Conservation (phyloP, 2,329 filamentous ascomycete species). For the Claviceps purpurea region DNA sequence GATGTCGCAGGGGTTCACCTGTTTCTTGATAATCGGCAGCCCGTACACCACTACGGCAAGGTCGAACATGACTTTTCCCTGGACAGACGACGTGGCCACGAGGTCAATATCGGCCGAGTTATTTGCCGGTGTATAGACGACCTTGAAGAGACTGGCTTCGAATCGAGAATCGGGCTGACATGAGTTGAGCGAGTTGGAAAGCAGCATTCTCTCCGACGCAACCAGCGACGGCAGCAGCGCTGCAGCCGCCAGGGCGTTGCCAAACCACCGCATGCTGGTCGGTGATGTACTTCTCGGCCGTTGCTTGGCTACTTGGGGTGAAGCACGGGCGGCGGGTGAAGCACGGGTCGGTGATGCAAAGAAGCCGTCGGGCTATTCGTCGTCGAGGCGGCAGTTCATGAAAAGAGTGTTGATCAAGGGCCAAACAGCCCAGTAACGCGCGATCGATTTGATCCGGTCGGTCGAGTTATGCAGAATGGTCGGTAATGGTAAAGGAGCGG, state of each 20-base stretch:
- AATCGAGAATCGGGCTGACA: constrained; percentile 72
- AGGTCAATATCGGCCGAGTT: constrained; percentile 56
- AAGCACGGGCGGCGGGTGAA: background rate
- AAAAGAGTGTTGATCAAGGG: background rate
- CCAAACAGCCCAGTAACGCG: background rate
- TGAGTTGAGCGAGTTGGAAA: constrained; percentile 57
- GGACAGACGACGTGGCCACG: constrained; percentile 61
- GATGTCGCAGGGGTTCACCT: constrained; percentile 57
- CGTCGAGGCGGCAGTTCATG: too few species aligned
- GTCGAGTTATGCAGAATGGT: background rate
- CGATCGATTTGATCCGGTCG: background rate
- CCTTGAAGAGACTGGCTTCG: constrained; percentile 71
- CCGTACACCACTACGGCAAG: constrained; percentile 35
- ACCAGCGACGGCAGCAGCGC: constrained; percentile 4
- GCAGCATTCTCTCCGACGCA: constrained; percentile 4
- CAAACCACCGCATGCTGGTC: constrained; percentile 3
- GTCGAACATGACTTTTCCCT: constrained; percentile 51
- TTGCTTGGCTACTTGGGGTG: background rate
- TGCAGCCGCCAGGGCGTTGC: constrained; percentile 1
- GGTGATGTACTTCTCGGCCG: background rate
- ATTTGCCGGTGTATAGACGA: constrained; percentile 60
- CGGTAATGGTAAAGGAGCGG: background rate
- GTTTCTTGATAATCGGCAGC: constrained; percentile 49
- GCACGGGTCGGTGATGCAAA: too few species aligned
- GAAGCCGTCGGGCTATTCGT: too few species aligned